phyloP scores from a whole-genome alignment of 768 basidiomycete species.

The Psilocybe cyanescens region DNA sequence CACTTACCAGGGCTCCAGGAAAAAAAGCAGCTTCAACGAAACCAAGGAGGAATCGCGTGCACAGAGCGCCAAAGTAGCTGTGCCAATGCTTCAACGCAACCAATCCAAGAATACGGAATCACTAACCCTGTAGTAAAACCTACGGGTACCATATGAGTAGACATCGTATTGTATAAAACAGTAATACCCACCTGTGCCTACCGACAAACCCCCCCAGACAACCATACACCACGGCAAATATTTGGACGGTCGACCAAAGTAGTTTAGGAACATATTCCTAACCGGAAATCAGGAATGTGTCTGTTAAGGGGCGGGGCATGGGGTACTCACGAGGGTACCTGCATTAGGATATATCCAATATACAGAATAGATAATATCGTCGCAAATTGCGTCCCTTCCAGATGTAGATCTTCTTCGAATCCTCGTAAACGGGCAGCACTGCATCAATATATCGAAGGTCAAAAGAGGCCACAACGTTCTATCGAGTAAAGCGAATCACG shows the following conservation, averaged over 20 bases:
- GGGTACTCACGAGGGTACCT: slow-evolving; percentile 69
- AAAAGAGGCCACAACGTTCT: neutral
- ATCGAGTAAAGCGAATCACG: slow-evolving; percentile 36
- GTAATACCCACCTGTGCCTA: slow-evolving; percentile 47
- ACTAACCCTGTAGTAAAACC: slow-evolving; percentile 45
- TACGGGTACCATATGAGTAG: slow-evolving; percentile 11
- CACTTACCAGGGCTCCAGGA: slow-evolving; percentile 55
- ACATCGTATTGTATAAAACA: neutral
- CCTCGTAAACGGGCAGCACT: slow-evolving; percentile 77
- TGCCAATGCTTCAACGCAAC: neutral
- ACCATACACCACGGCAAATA: slow-evolving; percentile 73
- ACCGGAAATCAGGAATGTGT: neutral
- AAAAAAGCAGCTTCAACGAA: slow-evolving; percentile 72
- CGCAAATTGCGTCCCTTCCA: slow-evolving; percentile 62
- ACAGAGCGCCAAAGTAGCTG: slow-evolving; percentile 70
- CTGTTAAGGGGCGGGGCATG: neutral
- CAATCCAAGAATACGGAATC: neutral
- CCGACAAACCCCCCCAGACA: slow-evolving; percentile 70
- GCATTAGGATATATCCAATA: slow-evolving; percentile 78
- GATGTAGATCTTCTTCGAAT: slow-evolving; percentile 67
- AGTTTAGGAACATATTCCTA: slow-evolving; percentile 79
- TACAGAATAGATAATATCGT: slow-evolving; percentile 73
- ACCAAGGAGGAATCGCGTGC: slow-evolving; percentile 83
- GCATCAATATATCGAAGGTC: neutral
- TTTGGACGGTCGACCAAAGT: slow-evolving; percentile 68